Percentiles rank a stretch among this genome's conserved stretches.
phyloP scores from a whole-genome alignment of 2,329 filamentous ascomycete species.

The Ophiostoma australiae region DNA sequence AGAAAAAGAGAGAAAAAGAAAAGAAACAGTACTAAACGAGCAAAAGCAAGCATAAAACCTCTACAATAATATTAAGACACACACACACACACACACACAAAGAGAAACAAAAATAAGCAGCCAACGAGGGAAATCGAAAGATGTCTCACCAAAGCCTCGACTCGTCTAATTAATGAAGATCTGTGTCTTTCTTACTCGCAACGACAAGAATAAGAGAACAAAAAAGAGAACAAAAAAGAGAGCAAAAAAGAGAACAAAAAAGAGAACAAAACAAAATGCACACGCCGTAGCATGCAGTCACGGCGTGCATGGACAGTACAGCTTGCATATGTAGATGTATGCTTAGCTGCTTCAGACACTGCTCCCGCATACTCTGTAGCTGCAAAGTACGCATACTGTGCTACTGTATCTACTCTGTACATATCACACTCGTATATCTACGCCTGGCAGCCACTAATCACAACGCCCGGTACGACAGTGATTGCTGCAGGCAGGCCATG shows the following conservation, averaged over 20 bases:
- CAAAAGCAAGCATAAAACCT: too few relatives aligned
- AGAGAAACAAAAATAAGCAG: background rate
- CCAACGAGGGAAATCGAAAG: background rate
- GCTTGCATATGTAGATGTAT: background rate
- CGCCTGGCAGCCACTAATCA: constrained; percentile 1
- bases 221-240: background rate
- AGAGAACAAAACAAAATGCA: background rate
- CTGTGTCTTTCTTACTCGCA: background rate
- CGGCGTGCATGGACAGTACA: constrained; percentile 3
- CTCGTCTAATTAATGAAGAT: background rate
- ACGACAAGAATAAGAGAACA: too few relatives aligned
- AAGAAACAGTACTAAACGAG: background rate
- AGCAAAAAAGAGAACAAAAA: background rate
- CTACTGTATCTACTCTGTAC: background rate
- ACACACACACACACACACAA: background rate
- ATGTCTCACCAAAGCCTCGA: background rate
- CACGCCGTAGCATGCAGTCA: background rate
- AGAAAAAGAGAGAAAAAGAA: background rate
- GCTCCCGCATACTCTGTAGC: background rate
- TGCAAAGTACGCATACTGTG: too few relatives aligned
- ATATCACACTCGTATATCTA: constrained; percentile 8
- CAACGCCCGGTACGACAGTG: background rate
- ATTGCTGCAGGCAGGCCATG: background rate
- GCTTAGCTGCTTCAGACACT: background rate
- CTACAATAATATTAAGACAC: too few relatives aligned